Evolutionary conservation across 2,329 filamentous ascomycete genomes (phyloP).

Genomic region (Sphaerostilbella broomeana): DNA sequence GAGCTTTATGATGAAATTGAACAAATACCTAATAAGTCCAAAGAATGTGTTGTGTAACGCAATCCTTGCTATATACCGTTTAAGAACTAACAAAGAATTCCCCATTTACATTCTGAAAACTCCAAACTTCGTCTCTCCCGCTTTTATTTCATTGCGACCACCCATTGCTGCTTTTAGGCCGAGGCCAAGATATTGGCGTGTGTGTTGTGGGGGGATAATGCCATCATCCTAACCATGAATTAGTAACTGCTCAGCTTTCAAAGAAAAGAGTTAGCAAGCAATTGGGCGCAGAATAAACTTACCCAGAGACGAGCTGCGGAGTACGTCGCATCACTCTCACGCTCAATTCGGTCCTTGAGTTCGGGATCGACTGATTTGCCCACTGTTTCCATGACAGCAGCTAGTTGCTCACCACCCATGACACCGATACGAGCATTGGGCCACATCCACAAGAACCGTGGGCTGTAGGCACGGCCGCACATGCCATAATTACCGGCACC

Average conservation of each 20-base stretch:
- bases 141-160: constrained; percentile 55
- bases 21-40: too few species aligned
- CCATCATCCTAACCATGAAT: constrained; percentile 75
- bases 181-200: constrained; percentile 63
- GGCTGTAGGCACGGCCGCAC: constrained; percentile 92
- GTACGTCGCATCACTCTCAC: constrained; percentile 82
- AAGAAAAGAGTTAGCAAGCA: not conserved
- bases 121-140: constrained; percentile 64
- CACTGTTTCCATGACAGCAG: constrained; percentile 90
- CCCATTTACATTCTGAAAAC: constrained; percentile 76
- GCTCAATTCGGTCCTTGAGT: constrained; percentile 77
- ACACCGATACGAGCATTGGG: constrained; percentile 93
- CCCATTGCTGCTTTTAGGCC: constrained; percentile 66
- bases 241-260: too few species aligned
- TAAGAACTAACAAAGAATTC: too few species aligned
- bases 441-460: constrained; percentile 92
- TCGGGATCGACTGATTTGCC: constrained; percentile 75
- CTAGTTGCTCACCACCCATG: constrained; percentile 91
- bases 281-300: too few species aligned
- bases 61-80: too few species aligned
- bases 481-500: constrained; percentile 98
- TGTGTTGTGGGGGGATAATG: constrained; percentile 71
- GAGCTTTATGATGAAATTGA: too few species aligned
- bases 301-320: constrained; percentile 87
- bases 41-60: too few species aligned